Evolutionary conservation across 495 filamentous ascomycete genomes (phyloP), one percentile per base, ranked within the genome.

Genomic region (Hyaloscypha finlandica): DNA sequence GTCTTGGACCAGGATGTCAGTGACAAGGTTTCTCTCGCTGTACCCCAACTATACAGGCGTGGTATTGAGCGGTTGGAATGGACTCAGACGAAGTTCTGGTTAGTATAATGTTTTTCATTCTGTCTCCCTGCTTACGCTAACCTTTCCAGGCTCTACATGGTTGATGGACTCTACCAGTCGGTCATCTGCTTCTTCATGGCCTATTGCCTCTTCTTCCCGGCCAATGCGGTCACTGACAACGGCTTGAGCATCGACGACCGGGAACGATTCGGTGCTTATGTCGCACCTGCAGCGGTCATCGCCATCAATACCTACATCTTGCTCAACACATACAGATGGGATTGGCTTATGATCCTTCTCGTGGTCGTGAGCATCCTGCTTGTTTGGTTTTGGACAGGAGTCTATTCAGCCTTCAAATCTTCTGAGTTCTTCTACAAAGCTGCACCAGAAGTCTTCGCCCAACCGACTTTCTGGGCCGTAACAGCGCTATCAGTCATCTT

Each of bases 21-120:
- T 71, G 96, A 98, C 77, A 89, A 88, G 73, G 92, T 99, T 29
- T 97, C 96, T 9, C 81, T 99, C 51, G 93, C 91, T 61, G 94
- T 98, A 60, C 96, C 96, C 33, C 93, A 98, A 76, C 81, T 99
- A 32, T 99, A 99, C 76, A 89, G 94, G 64, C 87, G 96, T 70
- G 96, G 96, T 72, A 98, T 99, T 71, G 92, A 97, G 78, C 90
- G 94, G 64, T 88, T 92, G 76, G 96, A 99, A 81, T 99, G 96
- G 96, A 97, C 96, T 11, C 90, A 96, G 72, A 76, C 81, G 53
- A 99, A 99, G 77, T 99, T 99, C 77, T 99, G 96, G 95, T 97
- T 81, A 72, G 85, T 77, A 31, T 55, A 32, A 6, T 42, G 8
- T 57, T 56, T 29, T 35, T n/a, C 32, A 11, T 61, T 55, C 9